These are phyloP conservation scores for Anthracocystis panici-leucophaei DNA, from an alignment of 1,284 basidiomycete species.

Conservation along the genomic window DNA sequence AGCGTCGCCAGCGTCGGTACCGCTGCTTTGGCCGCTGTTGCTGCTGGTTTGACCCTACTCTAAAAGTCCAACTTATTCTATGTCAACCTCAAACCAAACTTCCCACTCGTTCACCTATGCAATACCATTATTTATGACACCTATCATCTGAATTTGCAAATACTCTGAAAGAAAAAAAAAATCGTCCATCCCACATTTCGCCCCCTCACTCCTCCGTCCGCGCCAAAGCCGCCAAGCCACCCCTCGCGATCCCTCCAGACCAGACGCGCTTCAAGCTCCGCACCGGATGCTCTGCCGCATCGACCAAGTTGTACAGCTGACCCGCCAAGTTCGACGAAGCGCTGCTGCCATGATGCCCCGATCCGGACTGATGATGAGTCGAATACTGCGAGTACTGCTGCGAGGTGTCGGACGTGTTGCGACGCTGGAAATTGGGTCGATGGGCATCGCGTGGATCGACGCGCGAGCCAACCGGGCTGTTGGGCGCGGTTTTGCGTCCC, in stretches of 20 bases:
- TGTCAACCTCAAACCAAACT: neutral
- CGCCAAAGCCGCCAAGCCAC: constrained; percentile 51
- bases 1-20: constrained; percentile 12
- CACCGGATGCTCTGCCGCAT: constrained; percentile 57
- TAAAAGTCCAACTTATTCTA: constrained; percentile 1
- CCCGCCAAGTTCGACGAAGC: constrained; percentile 30
- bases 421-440: constrained; percentile 24
- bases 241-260: constrained; percentile 49
- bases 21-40: constrained; percentile 30
- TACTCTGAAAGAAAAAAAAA: no score
- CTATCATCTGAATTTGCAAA: neutral
- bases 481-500: constrained; percentile 48
- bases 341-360: constrained; percentile 12
- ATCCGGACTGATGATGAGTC: neutral
- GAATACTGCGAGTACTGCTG: constrained; percentile 8
- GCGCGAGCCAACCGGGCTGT: constrained; percentile 37
- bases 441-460: neutral
- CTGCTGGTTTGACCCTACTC: constrained; percentile 38
- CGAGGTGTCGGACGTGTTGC: constrained; percentile 28
- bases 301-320: constrained; percentile 49
- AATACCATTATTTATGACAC: neutral
- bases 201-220: constrained; percentile 35
- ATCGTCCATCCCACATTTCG: no score
- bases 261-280: constrained; percentile 56
- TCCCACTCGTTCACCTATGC: no score